Evolutionary conservation across 441 rosid species (phyloP), one percentile per base, ranked within the genome.

Genomic region (Pelargonium fulgidum): DNA sequence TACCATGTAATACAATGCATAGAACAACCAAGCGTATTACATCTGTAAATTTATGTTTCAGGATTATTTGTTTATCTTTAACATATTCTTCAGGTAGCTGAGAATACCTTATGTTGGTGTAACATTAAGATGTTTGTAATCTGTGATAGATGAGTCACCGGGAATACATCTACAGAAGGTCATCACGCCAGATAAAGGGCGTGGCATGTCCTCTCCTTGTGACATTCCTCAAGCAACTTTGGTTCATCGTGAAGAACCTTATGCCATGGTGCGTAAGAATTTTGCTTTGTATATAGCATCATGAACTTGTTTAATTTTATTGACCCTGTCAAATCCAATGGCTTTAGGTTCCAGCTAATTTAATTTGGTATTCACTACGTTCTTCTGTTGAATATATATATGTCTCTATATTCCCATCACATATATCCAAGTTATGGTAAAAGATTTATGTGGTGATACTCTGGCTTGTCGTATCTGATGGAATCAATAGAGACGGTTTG

Each of bases 171-270:
- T 86, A 69, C 71, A 67, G 61, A 75, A 81, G 77, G 89, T 89
- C 22, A 74, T 71, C 36, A 83, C 83, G n/a, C 77, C 74, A 41
- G 81, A 80, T 67, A 92, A 89, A 87, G 98, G 96, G 79, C 85
- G 88, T 82, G 95, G 92, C 64, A 84, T 89, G 84, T 78, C 76
- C 76, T 85, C 96, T 54, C 73, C 75, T 19, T 71, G 69, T 75
- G 92, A 86, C 75, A 84, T 87, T 80, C 85, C 89, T 70, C 84
- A 82, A 79, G 85, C 92, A 59, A 78, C 86, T 66, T 84, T 92
- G 77, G 79, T 93, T 72, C 97, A 87, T 77, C 68, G 42, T 22
- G 97, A 92, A 80, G 82, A 90, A 72, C 96, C 98, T 56, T 84
- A 82, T 73, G 85, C 89, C 62, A 75, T 81, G 88, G 93, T 88